Conservation (phyloP, 148 eudicot genomes). For the Rhododendron griersonianum region DNA sequence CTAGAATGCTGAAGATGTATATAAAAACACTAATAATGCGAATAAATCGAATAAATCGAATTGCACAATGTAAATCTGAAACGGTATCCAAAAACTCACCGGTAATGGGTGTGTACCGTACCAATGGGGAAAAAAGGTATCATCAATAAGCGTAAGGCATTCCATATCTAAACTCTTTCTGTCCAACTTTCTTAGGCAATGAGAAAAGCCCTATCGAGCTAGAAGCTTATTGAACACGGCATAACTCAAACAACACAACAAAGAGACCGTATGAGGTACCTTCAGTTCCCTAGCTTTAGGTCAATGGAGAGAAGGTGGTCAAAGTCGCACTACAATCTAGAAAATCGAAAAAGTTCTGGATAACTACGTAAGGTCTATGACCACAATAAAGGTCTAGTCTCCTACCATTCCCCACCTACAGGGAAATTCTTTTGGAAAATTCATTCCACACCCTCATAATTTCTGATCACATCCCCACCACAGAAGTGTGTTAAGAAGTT, state of each 20-base stretch:
- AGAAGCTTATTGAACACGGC: background rate
- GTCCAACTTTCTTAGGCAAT: background rate
- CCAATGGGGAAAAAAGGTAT: background rate
- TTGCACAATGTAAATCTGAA: no score
- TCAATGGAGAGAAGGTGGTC: background rate
- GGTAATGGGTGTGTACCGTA: no score
- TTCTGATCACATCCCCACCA: background rate
- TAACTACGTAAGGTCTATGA: background rate
- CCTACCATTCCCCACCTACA: background rate
- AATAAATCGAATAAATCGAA: no score
- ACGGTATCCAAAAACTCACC: no score
- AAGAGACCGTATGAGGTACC: background rate
- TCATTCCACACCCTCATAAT: background rate
- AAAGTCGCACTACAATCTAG: background rate
- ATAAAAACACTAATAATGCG: no score
- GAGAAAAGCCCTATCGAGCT: background rate
- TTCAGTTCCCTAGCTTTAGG: background rate
- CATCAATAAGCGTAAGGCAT: background rate
- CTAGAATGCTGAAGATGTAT: no score
- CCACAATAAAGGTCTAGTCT: background rate
- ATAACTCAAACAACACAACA: background rate
- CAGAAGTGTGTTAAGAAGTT: background rate
- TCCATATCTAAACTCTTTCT: background rate
- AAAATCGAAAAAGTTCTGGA: background rate
- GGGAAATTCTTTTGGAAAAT: background rate